phyloP scores from a whole-genome alignment of 768 basidiomycete genomes.

The Rossbeevera mucosa region DNA sequence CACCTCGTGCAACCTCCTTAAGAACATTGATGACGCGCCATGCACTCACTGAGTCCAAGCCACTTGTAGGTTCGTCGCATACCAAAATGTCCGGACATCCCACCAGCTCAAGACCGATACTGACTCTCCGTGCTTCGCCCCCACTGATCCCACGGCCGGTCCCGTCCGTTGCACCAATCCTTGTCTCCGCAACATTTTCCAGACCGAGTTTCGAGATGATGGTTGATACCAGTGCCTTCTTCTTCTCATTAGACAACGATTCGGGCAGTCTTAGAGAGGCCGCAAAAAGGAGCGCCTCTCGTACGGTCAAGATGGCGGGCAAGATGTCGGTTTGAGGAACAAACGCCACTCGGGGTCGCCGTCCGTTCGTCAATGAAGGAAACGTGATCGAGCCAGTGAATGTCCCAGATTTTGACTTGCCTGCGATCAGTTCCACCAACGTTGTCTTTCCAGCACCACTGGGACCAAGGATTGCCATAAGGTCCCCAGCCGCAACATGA shows the following conservation, averaged over 20 bases:
- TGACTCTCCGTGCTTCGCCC: slow-evolving; percentile 87
- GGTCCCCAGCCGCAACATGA: slow-evolving; percentile 67
- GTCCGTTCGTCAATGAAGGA: slow-evolving; percentile 33
- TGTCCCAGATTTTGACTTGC: slow-evolving; percentile 71
- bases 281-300: slow-evolving; percentile 80
- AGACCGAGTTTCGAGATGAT: slow-evolving; percentile 80
- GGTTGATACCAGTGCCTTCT: slow-evolving; percentile 59
- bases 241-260: slow-evolving; percentile 55
- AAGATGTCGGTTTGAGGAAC: slow-evolving; percentile 86
- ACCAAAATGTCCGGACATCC: slow-evolving; percentile 81
- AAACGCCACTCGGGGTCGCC: slow-evolving; percentile 65
- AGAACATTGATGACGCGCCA: slow-evolving; percentile 75
- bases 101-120: slow-evolving; percentile 86
- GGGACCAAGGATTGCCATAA: slow-evolving; percentile 91
- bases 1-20: slow-evolving; percentile 60
- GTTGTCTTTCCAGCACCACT: slow-evolving; percentile 94
- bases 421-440: slow-evolving; percentile 84
- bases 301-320: slow-evolving; percentile 73
- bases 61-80: slow-evolving; percentile 81
- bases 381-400: slow-evolving; percentile 63
- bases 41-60: slow-evolving; percentile 86
- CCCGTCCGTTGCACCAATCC: slow-evolving; percentile 63
- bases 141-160: slow-evolving; percentile 83
- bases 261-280: slow-evolving; percentile 83
- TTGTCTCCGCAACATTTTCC: slow-evolving; percentile 56